A percentile compares a stretch with the other conserved stretches of the same genome.
Evolutionary conservation across 2,329 filamentous ascomycete species (phyloP).

Genomic region (Lizonia empirigonia): DNA sequence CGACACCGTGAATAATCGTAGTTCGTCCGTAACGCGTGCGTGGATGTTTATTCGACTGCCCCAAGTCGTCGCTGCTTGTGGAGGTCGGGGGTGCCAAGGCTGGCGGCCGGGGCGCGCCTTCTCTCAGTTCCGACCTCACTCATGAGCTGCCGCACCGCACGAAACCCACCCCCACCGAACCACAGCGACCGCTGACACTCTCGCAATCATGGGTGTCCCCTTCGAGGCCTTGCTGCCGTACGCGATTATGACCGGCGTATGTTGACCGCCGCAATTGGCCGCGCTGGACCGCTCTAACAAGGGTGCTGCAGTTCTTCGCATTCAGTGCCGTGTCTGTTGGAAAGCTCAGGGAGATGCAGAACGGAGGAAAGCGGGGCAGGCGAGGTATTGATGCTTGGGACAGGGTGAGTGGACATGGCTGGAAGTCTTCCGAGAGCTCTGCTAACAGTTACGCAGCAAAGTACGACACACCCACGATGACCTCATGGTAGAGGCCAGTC

Average conservation of each 20-base stretch:
- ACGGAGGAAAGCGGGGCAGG: slow-evolving; percentile 66
- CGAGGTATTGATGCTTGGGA: slow-evolving; percentile 69
- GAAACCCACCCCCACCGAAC: slow-evolving; percentile 26
- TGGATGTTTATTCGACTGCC: slow-evolving; percentile 34
- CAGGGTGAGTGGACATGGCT: slow-evolving; percentile 55
- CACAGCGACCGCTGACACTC: slow-evolving; percentile 30
- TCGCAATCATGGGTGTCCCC: slow-evolving; percentile 65
- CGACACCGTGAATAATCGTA: slow-evolving; percentile 43
- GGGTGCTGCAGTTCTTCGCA: slow-evolving; percentile 61
- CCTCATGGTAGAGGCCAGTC: slow-evolving; percentile 39
- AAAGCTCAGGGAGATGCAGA: slow-evolving; percentile 64
- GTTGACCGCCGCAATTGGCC: slow-evolving; percentile 36
- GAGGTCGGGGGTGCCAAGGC: slow-evolving; percentile 24
- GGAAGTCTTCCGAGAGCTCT: slow-evolving; percentile 17
- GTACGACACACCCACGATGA: slow-evolving; percentile 51
- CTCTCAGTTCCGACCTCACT: slow-evolving; percentile 18
- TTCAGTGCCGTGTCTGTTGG: slow-evolving; percentile 64
- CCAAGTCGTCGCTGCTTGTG: slow-evolving; percentile 36
- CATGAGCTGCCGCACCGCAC: slow-evolving; percentile 6
- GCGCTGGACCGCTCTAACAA: slow-evolving; percentile 24
- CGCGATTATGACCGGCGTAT: slow-evolving; percentile 66
- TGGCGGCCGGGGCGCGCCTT: slow-evolving; percentile 13
- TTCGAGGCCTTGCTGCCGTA: slow-evolving; percentile 70
- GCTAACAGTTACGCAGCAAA: slow-evolving; percentile 60
- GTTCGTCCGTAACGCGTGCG: slow-evolving; percentile 34